Base-by-base conservation (phyloP, 2,329 filamentous ascomycete genomes). In the Ophiocordyceps camponoti-saundersi region DNA sequence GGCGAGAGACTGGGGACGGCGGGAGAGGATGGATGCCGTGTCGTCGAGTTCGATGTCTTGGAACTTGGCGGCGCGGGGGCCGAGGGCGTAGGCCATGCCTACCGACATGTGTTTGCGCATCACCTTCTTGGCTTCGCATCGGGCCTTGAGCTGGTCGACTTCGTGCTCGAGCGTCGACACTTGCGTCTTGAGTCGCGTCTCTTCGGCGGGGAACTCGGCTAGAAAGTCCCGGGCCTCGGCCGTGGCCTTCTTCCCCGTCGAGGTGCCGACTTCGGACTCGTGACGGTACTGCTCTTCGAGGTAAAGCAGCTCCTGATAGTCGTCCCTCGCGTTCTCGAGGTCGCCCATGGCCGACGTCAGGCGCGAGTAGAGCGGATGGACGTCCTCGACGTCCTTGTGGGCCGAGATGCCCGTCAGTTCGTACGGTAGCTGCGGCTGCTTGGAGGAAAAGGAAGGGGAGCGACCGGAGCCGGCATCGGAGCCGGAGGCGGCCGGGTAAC, bases 331-430 rank as follows among this genome's bases (percentile, higher is more conserved):
- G 29, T 70, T 61, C 42, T 68, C 62, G n/a, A 70, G 57, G 18
- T 73, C 66, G 1, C 62, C 65, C 11, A 70, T 62, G 1, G 64
- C 61, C 13, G 64, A 61, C 16, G 68, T 61, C 6, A 75, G 60
- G 18, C 65, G 57, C 12, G 59, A 52, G 51, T 72, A 75, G 3
- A 70, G 57, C 2, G 72, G 72, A 49, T 75, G 71, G 1, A 66
- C 54, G 39, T 68, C 66, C 47, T 67, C 64, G 1, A 55, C 50
- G 5, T 61, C 56, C 1, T 61, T 59, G 23, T 61, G 52, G 0
- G 55, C 54, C 3, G 58, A 59, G 8, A 67, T 67, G 2, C 65
- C 65, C 44, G 55, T 54, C 3, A 67, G 51, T 36, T 61, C 56
- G 15, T 57, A 49, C 4, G 64, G 65, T 32, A 61, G 48, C 22